Conservation (phyloP, 1,284 basidiomycete genomes). For the Puccinia novopanici region DNA sequence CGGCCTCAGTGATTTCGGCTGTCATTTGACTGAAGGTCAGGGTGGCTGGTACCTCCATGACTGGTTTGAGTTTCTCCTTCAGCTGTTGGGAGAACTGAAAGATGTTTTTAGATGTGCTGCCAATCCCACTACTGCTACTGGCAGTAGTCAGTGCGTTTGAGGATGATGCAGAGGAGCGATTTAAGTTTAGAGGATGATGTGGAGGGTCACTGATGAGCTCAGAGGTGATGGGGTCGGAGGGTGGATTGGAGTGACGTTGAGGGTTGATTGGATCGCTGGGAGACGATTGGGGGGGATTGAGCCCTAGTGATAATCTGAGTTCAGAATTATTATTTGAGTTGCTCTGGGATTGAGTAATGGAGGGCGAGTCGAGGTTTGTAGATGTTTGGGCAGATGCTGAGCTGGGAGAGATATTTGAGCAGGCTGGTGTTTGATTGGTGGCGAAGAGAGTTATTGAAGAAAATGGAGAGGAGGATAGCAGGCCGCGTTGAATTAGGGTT, state of each 20-base stretch:
- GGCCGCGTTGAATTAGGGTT: not conserved
- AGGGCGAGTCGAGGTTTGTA: not conserved
- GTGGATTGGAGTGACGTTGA: not conserved
- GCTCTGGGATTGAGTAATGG: not conserved
- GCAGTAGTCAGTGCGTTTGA: not conserved
- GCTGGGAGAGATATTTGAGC: no score
- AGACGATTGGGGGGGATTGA: not conserved
- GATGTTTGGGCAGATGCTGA: not conserved
- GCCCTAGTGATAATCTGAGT: conserved; percentile 4
- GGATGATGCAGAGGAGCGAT: conserved; percentile 8
- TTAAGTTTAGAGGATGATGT: not conserved
- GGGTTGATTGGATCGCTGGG: not conserved
- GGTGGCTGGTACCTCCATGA: conserved; percentile 18
- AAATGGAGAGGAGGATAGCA: conserved; percentile 5
- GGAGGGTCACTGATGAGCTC: not conserved
- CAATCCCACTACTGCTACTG: not conserved
- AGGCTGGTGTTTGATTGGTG: not conserved
- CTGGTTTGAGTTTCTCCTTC: conserved; percentile 17
- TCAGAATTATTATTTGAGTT: not conserved
- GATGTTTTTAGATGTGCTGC: conserved; percentile 4
- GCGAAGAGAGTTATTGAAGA: not conserved
- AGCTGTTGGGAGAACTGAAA: conserved; percentile 35
- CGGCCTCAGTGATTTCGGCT: conserved; percentile 21
- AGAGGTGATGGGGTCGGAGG: not conserved
- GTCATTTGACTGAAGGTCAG: conserved; percentile 13